A percentile compares a stretch with the other conserved stretches of the same genome.
phyloP scores from a whole-genome alignment of 1,284 basidiomycete genomes.

The Cryptococcus depauperatus region DNA sequence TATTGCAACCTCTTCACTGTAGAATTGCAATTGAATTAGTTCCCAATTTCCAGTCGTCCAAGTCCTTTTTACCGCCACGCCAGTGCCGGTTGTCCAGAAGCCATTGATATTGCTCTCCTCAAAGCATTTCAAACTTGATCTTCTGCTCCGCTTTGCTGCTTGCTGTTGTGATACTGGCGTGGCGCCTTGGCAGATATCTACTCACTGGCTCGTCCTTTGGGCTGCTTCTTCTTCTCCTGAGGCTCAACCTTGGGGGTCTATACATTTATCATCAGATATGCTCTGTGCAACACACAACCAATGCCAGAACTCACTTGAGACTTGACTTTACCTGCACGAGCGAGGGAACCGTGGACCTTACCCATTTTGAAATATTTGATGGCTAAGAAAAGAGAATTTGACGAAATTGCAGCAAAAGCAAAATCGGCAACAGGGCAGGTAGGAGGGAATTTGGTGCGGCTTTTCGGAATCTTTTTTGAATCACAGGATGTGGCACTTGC shows the following conservation, averaged over 20 bases:
- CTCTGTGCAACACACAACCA: not conserved
- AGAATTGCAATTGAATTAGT: constrained; percentile 3
- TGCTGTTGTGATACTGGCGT: not conserved
- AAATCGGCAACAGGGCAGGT: not conserved
- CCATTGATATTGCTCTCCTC: not conserved
- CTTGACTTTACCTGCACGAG: constrained; percentile 99
- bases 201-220: constrained; percentile 79
- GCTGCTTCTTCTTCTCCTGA: constrained; percentile 96
- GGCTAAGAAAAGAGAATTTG: constrained; percentile 1
- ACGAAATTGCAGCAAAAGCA: not conserved
- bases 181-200: constrained; percentile 4
- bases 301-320: constrained; percentile 54
- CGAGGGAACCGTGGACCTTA: constrained; percentile 96
- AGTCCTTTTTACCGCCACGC: too few relatives aligned
- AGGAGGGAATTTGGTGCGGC: not conserved
- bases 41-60: too few relatives aligned
- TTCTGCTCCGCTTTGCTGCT: not conserved
- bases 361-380: constrained; percentile 45
- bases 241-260: constrained; percentile 86
- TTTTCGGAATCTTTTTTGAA: not conserved
- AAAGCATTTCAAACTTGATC: too few relatives aligned
- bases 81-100: constrained; percentile 7
- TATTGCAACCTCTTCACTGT: constrained; percentile 82
- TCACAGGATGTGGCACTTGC: not conserved
- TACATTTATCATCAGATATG: not conserved